Evolutionary conservation across 2,329 filamentous ascomycete species (phyloP), one percentile per base, ranked within the genome.

Genomic region (Esteya vermicola): DNA sequence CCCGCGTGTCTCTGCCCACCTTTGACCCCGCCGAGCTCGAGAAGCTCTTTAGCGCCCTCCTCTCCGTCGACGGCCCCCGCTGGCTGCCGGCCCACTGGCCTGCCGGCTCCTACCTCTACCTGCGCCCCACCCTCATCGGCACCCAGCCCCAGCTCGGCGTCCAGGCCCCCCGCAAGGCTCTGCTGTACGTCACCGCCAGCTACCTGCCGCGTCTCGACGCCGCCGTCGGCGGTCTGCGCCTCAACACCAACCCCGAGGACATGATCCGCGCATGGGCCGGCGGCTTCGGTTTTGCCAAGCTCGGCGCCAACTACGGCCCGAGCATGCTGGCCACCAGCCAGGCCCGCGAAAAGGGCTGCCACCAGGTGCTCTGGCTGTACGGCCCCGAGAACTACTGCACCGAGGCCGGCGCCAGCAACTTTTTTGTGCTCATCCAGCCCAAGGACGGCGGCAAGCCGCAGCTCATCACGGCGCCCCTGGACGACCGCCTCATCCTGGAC

Each of bases 281-380:
- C 45, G 88, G 89, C 9, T 93, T 93, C 57, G 88, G 88, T 1
- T 88, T 81, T 54, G 85, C 86, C 45, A 95, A 95, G 63, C 74
- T 95, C 26, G 88, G 88, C 40, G 88, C 88, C 45, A 95, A 94
- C 67, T 95, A 94, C 58, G 88, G 88, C 0, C 88, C 88, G 16
- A 79, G 75, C 18, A 68, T 95, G 40, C 68, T 85, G 40, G 83
- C 85, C 4, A 86, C 86, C 36, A 70, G 70, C 16, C 81, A 88
- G 57, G 88, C 88, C 4, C 65, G 77, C 41, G 64, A 63, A 10
- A 63, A 72, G 31, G 88, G 89, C 0, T 95, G 77, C 60, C 75
- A 89, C 54, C 89, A 95, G 68, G 81, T 95, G 41, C 71, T 95
- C n/a, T 95, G 88, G 88, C 70, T 95, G 38, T 91, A 93, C 53